Evolutionary conservation across 306 rosid genomes (phyloP), one percentile per base, ranked within the genome.

Genomic region (Castanopsis chinensis): DNA sequence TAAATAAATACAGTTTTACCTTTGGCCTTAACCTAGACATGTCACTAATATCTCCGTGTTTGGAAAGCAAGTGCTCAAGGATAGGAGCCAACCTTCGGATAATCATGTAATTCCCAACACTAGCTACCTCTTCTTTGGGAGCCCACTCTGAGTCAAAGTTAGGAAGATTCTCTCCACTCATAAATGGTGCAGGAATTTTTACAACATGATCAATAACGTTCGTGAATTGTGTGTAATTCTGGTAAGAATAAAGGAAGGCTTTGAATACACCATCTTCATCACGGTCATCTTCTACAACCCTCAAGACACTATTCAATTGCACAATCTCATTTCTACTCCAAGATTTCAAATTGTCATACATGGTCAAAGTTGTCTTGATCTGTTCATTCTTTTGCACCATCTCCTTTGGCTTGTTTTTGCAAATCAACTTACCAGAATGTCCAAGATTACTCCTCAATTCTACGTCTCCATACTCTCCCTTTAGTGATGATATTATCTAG

Each of bases 91-190:
- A 59, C 6, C 4, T 59, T 18, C 4, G 18, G 4, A 6, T 12
- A 9, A 12, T 32, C 1, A 4, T 17, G 65, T 23, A 23, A 11
- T 10, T 17, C 4, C 18, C 17, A 23, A 59, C 65, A 21, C 4
- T 23, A 4, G 8, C 18, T 21, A 23, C 17, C 32, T 59, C 65
- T 12, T 21, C 32, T 21, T 59, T 8, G 5, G 51, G 51, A 43
- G 51, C 51, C 51, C 51, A 43, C 12, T 43, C 13, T 7, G 51
- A 2, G 13, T 12, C 8, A 43, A 9, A 3, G 12, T 43, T 12
- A 0, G 13, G 2, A 43, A 10, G 0, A 12, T 10, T 0, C 51
- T 3, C 10, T 9, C 7, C 10, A 6, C 11, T 43, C 0, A 7
- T 43, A 43, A 43, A 43, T 43, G 51, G 51, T 43, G 2, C 1